These are phyloP conservation scores for Scedosporium aurantiacum DNA, from an alignment of 2,329 filamentous ascomycete genomes.

Conservation along the genomic window DNA sequence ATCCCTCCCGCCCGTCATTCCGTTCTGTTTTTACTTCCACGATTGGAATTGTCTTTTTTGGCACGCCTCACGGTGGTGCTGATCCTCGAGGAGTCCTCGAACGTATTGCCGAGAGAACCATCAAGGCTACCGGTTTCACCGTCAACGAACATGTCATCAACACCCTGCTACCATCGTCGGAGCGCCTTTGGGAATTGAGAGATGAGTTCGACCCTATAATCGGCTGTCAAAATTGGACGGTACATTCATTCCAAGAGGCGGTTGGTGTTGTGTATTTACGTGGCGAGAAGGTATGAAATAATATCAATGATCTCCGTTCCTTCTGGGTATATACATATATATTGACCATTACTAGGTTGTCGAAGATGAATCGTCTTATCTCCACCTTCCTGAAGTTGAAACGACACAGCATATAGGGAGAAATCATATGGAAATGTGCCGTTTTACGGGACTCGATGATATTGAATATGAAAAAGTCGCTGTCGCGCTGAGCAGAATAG, in stretches of 20 bases:
- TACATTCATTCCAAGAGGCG: not conserved
- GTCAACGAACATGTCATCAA: not conserved
- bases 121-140: not conserved
- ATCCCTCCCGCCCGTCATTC: slow-evolving; percentile 8
- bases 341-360: slow-evolving; percentile 9
- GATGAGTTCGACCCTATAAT: not conserved
- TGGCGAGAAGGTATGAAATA: too few species aligned
- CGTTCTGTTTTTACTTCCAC: slow-evolving; percentile 14
- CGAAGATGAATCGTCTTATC: slow-evolving; percentile 24
- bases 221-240: not conserved
- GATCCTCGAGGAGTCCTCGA: slow-evolving; percentile 15
- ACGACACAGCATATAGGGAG: slow-evolving; percentile 20
- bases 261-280: not conserved
- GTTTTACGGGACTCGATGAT: slow-evolving; percentile 18
- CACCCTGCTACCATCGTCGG: not conserved
- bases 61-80: slow-evolving; percentile 21
- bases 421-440: slow-evolving; percentile 25
- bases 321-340: too few species aligned
- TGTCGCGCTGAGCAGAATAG: slow-evolving; percentile 8
- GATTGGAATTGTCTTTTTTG: slow-evolving; percentile 20
- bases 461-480: slow-evolving; percentile 21
- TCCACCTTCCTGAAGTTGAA: slow-evolving; percentile 19
- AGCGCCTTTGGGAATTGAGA: not conserved
- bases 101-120: slow-evolving; percentile 9
- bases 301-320: too few species aligned